Conservation (phyloP, 768 basidiomycete genomes). For the Serendipita sp. region DNA sequence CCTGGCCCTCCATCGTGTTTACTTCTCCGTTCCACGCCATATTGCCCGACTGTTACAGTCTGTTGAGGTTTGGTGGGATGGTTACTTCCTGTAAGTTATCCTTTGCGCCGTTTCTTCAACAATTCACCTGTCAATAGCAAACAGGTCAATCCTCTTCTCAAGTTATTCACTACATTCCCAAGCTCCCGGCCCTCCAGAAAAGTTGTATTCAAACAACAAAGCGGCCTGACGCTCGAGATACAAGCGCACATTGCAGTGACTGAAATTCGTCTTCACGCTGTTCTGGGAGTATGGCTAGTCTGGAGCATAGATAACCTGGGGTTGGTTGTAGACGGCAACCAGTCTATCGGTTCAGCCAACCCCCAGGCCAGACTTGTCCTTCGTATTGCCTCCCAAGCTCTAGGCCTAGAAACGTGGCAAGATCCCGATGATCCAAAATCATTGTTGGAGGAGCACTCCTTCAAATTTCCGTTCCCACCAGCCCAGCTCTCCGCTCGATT, state of each 20-base stretch:
- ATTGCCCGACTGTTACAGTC: not conserved
- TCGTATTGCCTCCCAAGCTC: not conserved
- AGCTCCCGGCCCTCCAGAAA: not conserved
- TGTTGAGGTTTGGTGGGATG: slow-evolving; percentile 1
- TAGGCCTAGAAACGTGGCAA: not conserved
- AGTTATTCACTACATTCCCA: not conserved
- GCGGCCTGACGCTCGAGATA: not conserved
- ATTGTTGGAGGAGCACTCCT: not conserved
- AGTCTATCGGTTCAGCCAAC: not conserved
- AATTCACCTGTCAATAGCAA: not conserved
- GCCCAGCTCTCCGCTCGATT: not conserved
- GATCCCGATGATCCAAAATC: not conserved
- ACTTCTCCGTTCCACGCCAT: not conserved
- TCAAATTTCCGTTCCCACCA: slow-evolving; percentile 4
- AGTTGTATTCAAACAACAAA: not conserved
- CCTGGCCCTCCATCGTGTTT: not conserved
- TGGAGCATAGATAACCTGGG: not conserved
- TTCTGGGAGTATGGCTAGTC: slow-evolving; percentile 2
- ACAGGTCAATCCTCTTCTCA: not conserved
- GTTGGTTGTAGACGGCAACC: not conserved
- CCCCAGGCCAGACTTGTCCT: not conserved
- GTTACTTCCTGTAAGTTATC: not conserved
- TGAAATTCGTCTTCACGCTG: slow-evolving; percentile 1
- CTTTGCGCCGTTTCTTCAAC: not conserved
- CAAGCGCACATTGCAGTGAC: not conserved